Conservation (phyloP, 179 eudicot species). For the Camellia oleifera region DNA sequence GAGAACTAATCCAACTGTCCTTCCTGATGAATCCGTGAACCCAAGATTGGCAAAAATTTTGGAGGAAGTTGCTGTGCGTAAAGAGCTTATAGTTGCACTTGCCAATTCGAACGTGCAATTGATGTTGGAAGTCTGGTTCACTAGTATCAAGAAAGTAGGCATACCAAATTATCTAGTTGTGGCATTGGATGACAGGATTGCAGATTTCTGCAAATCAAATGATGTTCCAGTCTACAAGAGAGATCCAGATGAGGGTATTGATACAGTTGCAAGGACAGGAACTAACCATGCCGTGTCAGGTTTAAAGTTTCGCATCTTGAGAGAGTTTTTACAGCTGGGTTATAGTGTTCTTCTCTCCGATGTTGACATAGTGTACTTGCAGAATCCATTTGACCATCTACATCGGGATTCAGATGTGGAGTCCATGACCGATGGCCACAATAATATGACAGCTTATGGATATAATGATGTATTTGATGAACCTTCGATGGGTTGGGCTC, state of each 20-base stretch:
- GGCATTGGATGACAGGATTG: constrained; percentile 75
- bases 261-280: constrained; percentile 59
- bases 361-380: constrained; percentile 91
- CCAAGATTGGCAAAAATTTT: constrained; percentile 80
- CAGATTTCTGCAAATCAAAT: constrained; percentile 61
- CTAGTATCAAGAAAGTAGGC: constrained; percentile 69
- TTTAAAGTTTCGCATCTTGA: constrained; percentile 73
- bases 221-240: constrained; percentile 67
- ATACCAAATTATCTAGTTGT: constrained; percentile 81
- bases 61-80: constrained; percentile 55
- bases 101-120: constrained; percentile 81
- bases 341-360: constrained; percentile 90
- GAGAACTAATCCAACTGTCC: constrained; percentile 79
- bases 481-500: constrained; percentile 96
- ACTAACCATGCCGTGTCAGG: constrained; percentile 89
- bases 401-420: constrained; percentile 92
- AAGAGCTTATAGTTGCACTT: constrained; percentile 80
- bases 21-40: constrained; percentile 79
- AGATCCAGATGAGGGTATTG: constrained; percentile 73
- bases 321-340: constrained; percentile 92
- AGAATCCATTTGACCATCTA: constrained; percentile 83
- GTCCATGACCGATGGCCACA: constrained; percentile 95
- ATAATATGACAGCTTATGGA: constrained; percentile 86
- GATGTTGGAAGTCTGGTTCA: constrained; percentile 74
- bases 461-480: constrained; percentile 89